Evolutionary conservation across 441 rosid genomes (phyloP).

Genomic region (Populus hybrid): DNA sequence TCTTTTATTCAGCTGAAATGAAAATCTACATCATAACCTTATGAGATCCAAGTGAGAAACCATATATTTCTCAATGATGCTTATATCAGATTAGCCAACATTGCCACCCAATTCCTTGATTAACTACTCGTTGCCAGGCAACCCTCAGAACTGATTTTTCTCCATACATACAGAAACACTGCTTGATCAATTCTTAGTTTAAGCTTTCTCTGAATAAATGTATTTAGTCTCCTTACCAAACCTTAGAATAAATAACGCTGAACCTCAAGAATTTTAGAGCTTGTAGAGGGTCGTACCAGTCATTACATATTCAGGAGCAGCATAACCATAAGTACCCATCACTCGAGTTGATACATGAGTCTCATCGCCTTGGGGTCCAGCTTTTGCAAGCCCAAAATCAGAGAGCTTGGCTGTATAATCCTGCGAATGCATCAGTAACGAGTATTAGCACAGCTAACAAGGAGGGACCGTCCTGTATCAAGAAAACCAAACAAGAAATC

Average conservation of each 20-base stretch:
- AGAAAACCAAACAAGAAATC: conserved; percentile 6
- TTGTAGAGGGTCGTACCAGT: conserved; percentile 56
- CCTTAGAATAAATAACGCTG: background rate
- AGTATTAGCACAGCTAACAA: conserved; percentile 4
- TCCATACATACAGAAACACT: background rate
- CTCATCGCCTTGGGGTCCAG: conserved; percentile 98
- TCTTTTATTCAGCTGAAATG: background rate
- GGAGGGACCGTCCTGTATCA: background rate
- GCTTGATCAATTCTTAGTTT: conserved; percentile 2
- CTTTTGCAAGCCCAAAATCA: conserved; percentile 98
- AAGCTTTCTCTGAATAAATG: conserved; percentile 3
- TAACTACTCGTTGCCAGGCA: conserved; percentile 4
- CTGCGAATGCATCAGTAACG: conserved; percentile 36
- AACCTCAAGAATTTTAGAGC: conserved; percentile 1
- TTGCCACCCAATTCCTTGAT: conserved; percentile 3
- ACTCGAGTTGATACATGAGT: conserved; percentile 96
- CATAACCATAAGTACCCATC: conserved; percentile 99
- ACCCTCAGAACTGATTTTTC: conserved; percentile 5
- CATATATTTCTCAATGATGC: background rate
- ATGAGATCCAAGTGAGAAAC: background rate
- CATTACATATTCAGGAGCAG: conserved; percentile 37
- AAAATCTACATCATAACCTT: background rate
- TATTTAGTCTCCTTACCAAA: background rate
- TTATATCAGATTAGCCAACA: conserved; percentile 7
- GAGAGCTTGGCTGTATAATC: conserved; percentile 96